These are phyloP conservation scores for Aquilaria agallochum DNA, from an alignment of 441 rosid genomes.

Conservation along the genomic window DNA sequence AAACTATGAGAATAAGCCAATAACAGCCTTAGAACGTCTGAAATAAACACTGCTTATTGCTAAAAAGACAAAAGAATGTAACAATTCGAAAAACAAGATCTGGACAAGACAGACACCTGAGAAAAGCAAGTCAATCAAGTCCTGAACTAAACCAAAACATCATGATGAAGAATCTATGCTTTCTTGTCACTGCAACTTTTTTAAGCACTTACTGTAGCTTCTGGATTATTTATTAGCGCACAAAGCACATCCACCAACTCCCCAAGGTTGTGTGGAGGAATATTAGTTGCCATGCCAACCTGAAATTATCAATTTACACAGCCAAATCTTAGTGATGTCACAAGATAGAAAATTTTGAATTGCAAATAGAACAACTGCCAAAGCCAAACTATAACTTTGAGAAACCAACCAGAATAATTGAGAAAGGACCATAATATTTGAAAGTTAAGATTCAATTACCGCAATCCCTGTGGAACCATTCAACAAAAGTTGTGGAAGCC, in stretches of 20 bases:
- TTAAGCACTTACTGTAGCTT: constrained; percentile 66
- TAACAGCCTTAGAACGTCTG: too few relatives aligned
- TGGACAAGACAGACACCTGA: too few relatives aligned
- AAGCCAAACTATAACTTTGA: constrained; percentile 2
- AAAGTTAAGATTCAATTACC: constrained; percentile 33
- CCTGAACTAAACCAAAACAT: too few relatives aligned
- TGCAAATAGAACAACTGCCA: not conserved
- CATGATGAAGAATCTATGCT: too few relatives aligned
- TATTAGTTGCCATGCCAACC: constrained; percentile 99
- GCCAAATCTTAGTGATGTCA: too few relatives aligned
- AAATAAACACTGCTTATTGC: too few relatives aligned
- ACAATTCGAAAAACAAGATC: too few relatives aligned
- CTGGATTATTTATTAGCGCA: constrained; percentile 87
- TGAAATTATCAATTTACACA: constrained; percentile 17
- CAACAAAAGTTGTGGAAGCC: constrained; percentile 80
- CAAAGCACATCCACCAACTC: constrained; percentile 95
- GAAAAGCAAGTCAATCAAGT: too few relatives aligned
- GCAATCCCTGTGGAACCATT: constrained; percentile 99
- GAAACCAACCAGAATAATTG: constrained; percentile 6
- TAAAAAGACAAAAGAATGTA: too few relatives aligned
- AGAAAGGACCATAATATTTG: constrained; percentile 2
- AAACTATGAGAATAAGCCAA: too few relatives aligned
- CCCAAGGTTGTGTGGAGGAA: constrained; percentile 98
- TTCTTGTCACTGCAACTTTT: too few relatives aligned
- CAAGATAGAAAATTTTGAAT: not conserved